Base-by-base conservation (phyloP, 441 rosid genomes). In the Brassica hybrid region DNA sequence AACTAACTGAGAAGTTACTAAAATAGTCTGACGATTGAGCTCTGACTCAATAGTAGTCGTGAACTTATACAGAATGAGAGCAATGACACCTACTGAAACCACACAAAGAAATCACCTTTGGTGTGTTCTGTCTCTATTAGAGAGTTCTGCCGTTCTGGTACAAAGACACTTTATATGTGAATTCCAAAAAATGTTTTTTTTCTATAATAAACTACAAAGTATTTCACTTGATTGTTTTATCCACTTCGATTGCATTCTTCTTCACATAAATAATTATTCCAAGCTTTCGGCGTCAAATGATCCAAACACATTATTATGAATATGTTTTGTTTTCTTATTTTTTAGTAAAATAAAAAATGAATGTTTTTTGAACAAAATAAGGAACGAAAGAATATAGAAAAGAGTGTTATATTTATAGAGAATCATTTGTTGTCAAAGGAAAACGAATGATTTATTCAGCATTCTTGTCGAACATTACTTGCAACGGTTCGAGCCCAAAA, bases 401-500 rank as follows among this genome's bases (percentile, higher is more conserved):
- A n/a, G 45, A 27, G 58, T 16, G 58, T 52, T 52, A 52, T n/a
- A 48, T 52, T 52, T 6, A 6, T 52, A 52, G 56, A 48, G 56
- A 48, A 56, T 52, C 17, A 23, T 59, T 34, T 61, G 23, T 66
- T 75, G 74, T 65, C 56, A 79, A 57, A 1, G 62, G 58, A 52
- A 56, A 74, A 30, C 1, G 10, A 63, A 10, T 6, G 45, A 30
- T 71, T 5, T 5, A 8, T 83, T 61, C 74, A 86, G 78, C 88
- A 83, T 73, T 85, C 87, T 78, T 88, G 86, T 11, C 83, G 81
- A 69, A 88, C 91, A 64, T 94, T 91, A 34, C 91, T 89, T 1
- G 97, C 98, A 19, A 92, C 97, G 0, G 90, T 87, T 82, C 95
- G 83, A 12, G 97, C 97, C 97, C 97, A 92, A 19, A 83, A 90